These are phyloP conservation scores for Eucalyptus fibrosa DNA, from an alignment of 345 rosid genomes.

Conservation along the genomic window DNA sequence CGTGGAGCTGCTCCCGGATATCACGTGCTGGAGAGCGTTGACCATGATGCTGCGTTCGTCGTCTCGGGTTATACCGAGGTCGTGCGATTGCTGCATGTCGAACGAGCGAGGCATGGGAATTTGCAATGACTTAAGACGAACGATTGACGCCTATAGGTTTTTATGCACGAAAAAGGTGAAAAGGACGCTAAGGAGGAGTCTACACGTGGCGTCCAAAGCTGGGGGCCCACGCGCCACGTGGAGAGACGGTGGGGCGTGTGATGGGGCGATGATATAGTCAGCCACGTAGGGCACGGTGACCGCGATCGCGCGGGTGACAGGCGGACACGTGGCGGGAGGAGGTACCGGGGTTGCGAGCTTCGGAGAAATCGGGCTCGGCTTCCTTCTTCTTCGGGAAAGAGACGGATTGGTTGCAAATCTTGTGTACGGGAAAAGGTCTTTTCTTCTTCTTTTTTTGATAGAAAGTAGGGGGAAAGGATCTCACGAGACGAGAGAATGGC, in stretches of 20 bases:
- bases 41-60: not conserved
- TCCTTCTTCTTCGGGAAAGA: not conserved
- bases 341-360: not conserved
- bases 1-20: not conserved
- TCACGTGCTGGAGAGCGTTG: not conserved
- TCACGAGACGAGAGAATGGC: fast-evolving
- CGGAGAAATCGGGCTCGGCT: not conserved
- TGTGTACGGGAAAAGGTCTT: not conserved
- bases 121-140: not conserved
- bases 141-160: fast-evolving
- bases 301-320: not conserved
- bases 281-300: not conserved
- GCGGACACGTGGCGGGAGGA: not conserved
- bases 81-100: not conserved
- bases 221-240: not conserved
- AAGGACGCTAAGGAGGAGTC: not conserved
- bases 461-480: not conserved
- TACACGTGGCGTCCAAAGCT: not conserved
- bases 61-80: fast-evolving
- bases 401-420: not conserved
- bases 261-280: not conserved
- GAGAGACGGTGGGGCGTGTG: not conserved
- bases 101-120: not conserved
- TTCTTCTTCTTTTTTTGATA: no score
- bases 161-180: not conserved